Percentiles rank a stretch among this genome's conserved stretches.
Evolutionary conservation across 371 early-diverging fungal genomes (phyloP).

Genomic region (Actinomucor elegans): DNA sequence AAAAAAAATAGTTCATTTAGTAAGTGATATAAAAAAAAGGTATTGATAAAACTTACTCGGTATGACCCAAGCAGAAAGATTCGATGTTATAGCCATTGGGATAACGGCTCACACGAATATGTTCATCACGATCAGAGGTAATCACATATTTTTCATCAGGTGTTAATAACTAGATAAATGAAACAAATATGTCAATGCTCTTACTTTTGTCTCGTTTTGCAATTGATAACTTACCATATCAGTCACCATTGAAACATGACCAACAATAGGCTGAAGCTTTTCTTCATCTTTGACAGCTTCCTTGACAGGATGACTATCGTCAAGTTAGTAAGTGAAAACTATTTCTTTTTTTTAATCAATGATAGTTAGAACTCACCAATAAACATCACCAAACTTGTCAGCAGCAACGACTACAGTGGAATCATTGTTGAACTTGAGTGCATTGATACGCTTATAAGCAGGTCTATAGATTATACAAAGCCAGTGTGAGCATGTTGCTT

Average conservation of each 20-base stretch:
- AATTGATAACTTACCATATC: constrained; percentile 69
- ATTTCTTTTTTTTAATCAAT: background rate
- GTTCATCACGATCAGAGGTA: constrained; percentile 96
- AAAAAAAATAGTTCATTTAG: background rate
- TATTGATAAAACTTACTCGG: constrained; percentile 71
- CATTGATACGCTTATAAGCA: constrained; percentile 68
- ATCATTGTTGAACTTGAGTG: constrained; percentile 61
- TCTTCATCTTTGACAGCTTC: constrained; percentile 32
- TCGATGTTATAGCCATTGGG: constrained; percentile 90
- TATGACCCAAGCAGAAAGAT: constrained; percentile 90
- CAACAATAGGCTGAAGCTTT: constrained; percentile 70
- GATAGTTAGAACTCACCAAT: constrained; percentile 52
- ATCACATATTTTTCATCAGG: constrained; percentile 68
- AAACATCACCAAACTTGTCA: constrained; percentile 97
- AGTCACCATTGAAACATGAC: constrained; percentile 94
- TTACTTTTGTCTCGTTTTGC: background rate
- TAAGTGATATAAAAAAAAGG: background rate
- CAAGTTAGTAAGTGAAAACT: background rate
- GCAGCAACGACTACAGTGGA: constrained; percentile 69
- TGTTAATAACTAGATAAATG: constrained; percentile 41
- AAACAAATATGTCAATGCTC: background rate
- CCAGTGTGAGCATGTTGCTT: background rate
- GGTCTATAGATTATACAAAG: constrained; percentile 31
- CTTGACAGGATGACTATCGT: constrained; percentile 35
- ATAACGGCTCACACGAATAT: constrained; percentile 87